A percentile compares a stretch with the other conserved stretches of the same genome.
These are phyloP conservation scores for Syzygium grande DNA, from an alignment of 345 rosid species.

Conservation along the genomic window DNA sequence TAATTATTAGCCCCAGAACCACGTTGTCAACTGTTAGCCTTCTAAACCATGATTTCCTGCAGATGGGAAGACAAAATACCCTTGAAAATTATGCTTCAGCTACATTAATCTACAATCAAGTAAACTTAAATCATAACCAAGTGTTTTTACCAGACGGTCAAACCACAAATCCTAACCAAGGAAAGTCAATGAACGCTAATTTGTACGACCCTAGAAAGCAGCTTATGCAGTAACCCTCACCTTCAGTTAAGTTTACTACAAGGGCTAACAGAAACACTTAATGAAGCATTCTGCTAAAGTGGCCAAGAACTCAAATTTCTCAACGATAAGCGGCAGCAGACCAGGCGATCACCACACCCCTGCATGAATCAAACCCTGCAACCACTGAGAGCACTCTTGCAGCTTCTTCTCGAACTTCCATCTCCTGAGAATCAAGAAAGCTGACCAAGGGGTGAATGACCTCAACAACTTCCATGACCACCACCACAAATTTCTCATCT, in stretches of 20 bases:
- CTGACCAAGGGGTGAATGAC: conserved; percentile 33
- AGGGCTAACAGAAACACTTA: too few species aligned
- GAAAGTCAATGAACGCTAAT: too few species aligned
- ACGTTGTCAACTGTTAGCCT: neutral
- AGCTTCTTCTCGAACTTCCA: conserved; percentile 45
- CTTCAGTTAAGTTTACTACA: too few species aligned
- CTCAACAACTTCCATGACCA: conserved; percentile 40
- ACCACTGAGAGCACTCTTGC: conserved; percentile 44
- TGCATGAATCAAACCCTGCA: conserved; percentile 50
- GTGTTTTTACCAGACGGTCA: too few species aligned
- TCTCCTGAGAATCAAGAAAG: conserved; percentile 50
- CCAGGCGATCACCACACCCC: neutral
- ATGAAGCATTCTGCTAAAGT: too few species aligned
- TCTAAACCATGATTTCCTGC: too few species aligned
- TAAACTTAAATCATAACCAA: neutral
- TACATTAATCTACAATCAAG: neutral
- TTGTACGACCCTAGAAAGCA: too few species aligned
- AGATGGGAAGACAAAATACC: too few species aligned
- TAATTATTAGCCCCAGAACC: conserved; percentile 52
- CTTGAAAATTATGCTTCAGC: neutral
- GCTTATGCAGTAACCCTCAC: too few species aligned
- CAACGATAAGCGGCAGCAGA: too few species aligned
- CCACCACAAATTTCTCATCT: conserved; percentile 52
- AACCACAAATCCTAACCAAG: neutral
- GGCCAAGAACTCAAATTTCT: neutral